Evolutionary conservation across 768 basidiomycete genomes (phyloP), one percentile per base, ranked within the genome.

Genomic region (Fomitopsis pulvina): DNA sequence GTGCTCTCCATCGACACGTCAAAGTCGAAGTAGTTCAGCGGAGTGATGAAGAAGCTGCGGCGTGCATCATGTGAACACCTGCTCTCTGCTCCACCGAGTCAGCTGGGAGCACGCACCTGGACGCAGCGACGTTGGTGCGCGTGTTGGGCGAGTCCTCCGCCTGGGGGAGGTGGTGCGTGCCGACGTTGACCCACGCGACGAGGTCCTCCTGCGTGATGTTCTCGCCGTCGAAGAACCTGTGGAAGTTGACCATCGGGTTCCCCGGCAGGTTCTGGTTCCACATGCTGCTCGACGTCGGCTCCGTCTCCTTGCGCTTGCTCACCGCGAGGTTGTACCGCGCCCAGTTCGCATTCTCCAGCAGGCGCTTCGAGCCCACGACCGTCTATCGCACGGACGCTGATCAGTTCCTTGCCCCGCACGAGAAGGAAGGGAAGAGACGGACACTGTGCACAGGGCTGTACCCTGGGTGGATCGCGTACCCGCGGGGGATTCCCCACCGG

Each of bases 261-360:
- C 77, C 81, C 1, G 82, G 81, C 3, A 84, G 63, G 59, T 85
- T 75, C 48, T 78, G 67, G 61, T 83, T 84, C 80, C 82, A 85
- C 65, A 75, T 73, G 37, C 69, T 70, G 51, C 76, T 79, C 12
- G 76, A 78, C 0, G 69, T 66, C 2, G 77, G 80, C 62, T 85
- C 83, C 1, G 73, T 74, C 18, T 85, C 83, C 62, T 85, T 81
- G 29, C 76, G 71, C 46, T 62, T 66, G 16, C 79, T 76, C 11
- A 83, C 74, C 1, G 79, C 78, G 4, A 83, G 63, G 59, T 80
- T 79, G 59, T 83, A 79, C 28, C 78, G 73, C 2, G 81, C 82
- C 78, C 81, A 85, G 56, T 84, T 79, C 3, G 76, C 80, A 46
- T 83, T 84, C 28, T 80, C 74, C 42, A 76, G 62, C 7, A 80